Evolutionary conservation across 2,329 filamentous ascomycete genomes (phyloP), one percentile per base, ranked within the genome.

Genomic region (Apiospora sp.): DNA sequence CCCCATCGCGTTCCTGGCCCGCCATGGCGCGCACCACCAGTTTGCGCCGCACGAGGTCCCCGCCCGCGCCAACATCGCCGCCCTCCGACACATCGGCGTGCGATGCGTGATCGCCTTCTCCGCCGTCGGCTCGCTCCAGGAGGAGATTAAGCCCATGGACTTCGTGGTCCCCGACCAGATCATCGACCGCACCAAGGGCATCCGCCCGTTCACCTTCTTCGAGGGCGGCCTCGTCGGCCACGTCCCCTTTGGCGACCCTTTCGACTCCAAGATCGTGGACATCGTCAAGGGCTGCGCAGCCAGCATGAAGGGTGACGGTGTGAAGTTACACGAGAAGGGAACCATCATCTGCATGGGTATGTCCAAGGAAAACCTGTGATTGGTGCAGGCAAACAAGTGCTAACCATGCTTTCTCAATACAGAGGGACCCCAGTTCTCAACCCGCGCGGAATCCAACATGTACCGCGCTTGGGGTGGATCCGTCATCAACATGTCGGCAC

Each of bases 341-440:
- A 94, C 93, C 1, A 85, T 98, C 74, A 88, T 99, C 78, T 98
- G 95, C 86, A 99, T 99, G 93, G 92, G 92, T 94, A 85, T 73
- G 89, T 86, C 8, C 22, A 64, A 41, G 24, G 13, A 19, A 12
- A 30, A 22, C 3, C 4, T 41, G 22, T 19, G 14, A 1, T 61
- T 64, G 58, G 22, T 51, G 43, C 49, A 64, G 34, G 41, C 19
- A 16, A 34, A 41, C 19, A 14, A 34, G 27, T 49, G 16, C 30
- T 41, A 41, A 67, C 7, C 46, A n/a, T 37, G 0, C 1, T 22
- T 12, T 48, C n/a, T 16, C 12, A 3, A 13, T 61, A 41, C 78
- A 94, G 96, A 99, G 89, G 96, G 96, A n/a, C 96, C 96, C 27
- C 95, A 98, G 79, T 99, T 99, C 88, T 96, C 93, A 74, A 98